A percentile compares a stretch with the other conserved stretches of the same genome.
Conservation (phyloP, 2,329 filamentous ascomycete genomes). For the Microcyclospora tardicrescens region DNA sequence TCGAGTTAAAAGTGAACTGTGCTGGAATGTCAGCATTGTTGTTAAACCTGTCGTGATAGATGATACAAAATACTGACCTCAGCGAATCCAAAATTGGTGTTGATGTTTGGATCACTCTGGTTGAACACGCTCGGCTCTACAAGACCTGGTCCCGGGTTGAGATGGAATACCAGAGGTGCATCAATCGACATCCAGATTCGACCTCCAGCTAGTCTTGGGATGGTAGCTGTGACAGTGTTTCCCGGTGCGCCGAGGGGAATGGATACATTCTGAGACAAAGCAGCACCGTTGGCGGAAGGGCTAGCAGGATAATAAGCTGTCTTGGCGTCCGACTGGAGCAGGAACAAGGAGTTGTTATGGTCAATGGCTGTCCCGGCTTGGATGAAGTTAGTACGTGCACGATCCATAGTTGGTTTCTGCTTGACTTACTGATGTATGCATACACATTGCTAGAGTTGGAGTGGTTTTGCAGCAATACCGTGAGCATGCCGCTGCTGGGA, state of each 20-base stretch:
- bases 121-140: slow-evolving; percentile 26
- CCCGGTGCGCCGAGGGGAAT: slow-evolving; percentile 30
- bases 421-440: slow-evolving; percentile 38
- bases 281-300: slow-evolving; percentile 20
- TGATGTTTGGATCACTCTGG: slow-evolving; percentile 31
- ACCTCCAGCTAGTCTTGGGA: slow-evolving; percentile 25
- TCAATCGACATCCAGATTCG: slow-evolving; percentile 26
- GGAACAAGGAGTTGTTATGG: slow-evolving; percentile 20
- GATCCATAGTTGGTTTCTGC: neutral
- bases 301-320: slow-evolving; percentile 24
- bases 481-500: slow-evolving; percentile 15
- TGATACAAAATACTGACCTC: slow-evolving; percentile 28
- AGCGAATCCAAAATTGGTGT: slow-evolving; percentile 32
- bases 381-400: no score
- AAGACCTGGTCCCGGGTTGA: slow-evolving; percentile 25
- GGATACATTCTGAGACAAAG: slow-evolving; percentile 28
- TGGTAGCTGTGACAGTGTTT: slow-evolving; percentile 20
- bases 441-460: slow-evolving; percentile 21
- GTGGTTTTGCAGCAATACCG: slow-evolving; percentile 21
- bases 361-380: slow-evolving; percentile 23
- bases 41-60: neutral
- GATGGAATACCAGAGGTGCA: slow-evolving; percentile 19
- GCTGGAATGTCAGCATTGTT: neutral
- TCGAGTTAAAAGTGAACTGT: slow-evolving; percentile 37
- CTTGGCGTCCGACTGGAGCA: slow-evolving; percentile 23